phyloP scores from a whole-genome alignment of 768 basidiomycete genomes.

The Pleurotus tuber-regium region DNA sequence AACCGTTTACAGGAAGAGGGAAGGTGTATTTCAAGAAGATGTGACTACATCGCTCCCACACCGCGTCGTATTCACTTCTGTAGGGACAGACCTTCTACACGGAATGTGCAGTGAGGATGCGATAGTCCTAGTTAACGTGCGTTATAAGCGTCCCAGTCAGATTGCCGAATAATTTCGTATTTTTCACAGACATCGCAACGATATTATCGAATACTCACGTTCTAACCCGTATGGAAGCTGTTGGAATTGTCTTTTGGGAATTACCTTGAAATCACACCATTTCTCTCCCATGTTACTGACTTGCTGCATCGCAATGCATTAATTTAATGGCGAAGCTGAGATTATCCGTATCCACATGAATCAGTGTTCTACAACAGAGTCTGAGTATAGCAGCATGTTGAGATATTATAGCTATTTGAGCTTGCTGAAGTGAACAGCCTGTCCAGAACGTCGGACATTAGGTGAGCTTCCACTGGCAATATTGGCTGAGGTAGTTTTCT shows the following conservation, averaged over 20 bases:
- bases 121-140: conserved; percentile 50
- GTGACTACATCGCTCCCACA: conserved; percentile 48
- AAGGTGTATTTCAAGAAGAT: conserved; percentile 36
- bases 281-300: too few species aligned
- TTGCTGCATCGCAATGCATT: neutral
- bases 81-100: conserved; percentile 26
- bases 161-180: too few species aligned
- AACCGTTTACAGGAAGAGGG: conserved; percentile 16
- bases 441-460: neutral
- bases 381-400: neutral
- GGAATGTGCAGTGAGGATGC: conserved; percentile 59
- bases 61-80: conserved; percentile 17
- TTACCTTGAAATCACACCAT: too few species aligned
- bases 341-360: conserved; percentile 1
- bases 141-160: too few species aligned
- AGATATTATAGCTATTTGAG: conserved; percentile 4
- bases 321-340: neutral
- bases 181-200: too few species aligned
- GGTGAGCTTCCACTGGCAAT: neutral
- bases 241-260: neutral
- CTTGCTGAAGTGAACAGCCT: neutral
- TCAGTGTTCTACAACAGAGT: neutral
- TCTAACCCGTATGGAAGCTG: conserved; percentile 17
- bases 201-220: conserved; percentile 29
- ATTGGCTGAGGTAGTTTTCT: neutral